These are phyloP conservation scores for Puccinia hordei DNA, from an alignment of 1,284 basidiomycete genomes.

Conservation along the genomic window DNA sequence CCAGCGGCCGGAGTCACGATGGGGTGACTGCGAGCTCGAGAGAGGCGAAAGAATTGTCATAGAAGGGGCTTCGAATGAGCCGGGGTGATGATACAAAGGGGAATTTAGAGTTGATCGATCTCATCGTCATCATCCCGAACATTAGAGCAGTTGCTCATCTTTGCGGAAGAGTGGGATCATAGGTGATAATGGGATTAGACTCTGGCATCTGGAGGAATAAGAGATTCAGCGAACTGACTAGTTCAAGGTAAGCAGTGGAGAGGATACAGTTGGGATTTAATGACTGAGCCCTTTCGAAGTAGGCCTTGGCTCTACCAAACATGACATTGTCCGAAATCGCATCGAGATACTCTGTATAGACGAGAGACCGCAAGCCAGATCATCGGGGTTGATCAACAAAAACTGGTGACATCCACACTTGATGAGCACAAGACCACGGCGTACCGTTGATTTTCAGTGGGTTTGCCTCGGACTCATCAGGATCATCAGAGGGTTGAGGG, in stretches of 20 bases:
- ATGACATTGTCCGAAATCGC: conserved; percentile 14
- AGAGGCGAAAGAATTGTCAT: conserved; percentile 5
- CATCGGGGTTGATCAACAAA: neutral
- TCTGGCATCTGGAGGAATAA: neutral
- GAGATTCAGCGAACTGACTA: conserved; percentile 34
- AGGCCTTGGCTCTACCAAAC: conserved; percentile 32
- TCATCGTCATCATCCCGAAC: conserved; percentile 25
- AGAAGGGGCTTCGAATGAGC: conserved; percentile 49
- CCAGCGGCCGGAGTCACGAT: neutral
- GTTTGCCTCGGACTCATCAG: neutral
- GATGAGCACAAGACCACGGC: too few relatives aligned
- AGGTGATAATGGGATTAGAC: neutral
- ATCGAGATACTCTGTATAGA: conserved; percentile 21
- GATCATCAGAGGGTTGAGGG: neutral
- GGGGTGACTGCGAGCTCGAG: neutral
- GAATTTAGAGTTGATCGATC: neutral
- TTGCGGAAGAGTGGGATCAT: neutral
- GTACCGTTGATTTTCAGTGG: neutral
- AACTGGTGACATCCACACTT: too few relatives aligned
- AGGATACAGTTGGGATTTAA: conserved; percentile 19
- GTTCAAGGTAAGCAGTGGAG: conserved; percentile 24
- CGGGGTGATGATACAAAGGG: neutral
- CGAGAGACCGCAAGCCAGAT: neutral
- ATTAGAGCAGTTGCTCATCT: conserved; percentile 12
- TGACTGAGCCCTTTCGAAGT: conserved; percentile 35